Percentiles rank a stretch among this genome's conserved stretches.
Evolutionary conservation across 257 asterid genomes (phyloP).

Genomic region (Capsicum rhomboideum): DNA sequence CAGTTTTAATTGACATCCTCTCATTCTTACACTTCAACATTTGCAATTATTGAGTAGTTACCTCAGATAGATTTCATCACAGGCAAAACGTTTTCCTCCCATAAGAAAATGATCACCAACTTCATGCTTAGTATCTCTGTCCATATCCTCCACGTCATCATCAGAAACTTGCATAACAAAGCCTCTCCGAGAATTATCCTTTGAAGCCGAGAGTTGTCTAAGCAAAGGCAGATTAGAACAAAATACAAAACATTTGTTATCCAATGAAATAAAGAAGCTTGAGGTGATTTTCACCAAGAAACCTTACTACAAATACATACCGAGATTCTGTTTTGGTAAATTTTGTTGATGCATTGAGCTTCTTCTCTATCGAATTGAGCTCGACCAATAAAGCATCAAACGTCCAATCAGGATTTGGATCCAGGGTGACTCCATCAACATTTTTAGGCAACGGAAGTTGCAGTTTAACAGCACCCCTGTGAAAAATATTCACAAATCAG

Average conservation of each 20-base stretch:
- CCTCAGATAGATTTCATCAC: constrained; percentile 56
- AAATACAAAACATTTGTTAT: not conserved
- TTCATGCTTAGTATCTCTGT: constrained; percentile 5
- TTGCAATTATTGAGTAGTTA: constrained; percentile 11
- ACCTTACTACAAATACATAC: constrained; percentile 17
- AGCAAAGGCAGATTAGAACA: not conserved
- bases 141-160: constrained; percentile 23
- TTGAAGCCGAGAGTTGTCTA: constrained; percentile 39
- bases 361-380: constrained; percentile 46
- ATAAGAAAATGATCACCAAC: constrained; percentile 12
- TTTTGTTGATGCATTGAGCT: constrained; percentile 18
- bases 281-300: not conserved
- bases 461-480: constrained; percentile 49
- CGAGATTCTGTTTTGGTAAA: constrained; percentile 37
- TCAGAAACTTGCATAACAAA: constrained; percentile 49
- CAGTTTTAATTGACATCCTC: not conserved
- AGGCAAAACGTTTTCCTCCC: constrained; percentile 44
- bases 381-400: constrained; percentile 55
- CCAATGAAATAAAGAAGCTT: not conserved
- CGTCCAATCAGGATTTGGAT: constrained; percentile 87
- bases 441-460: constrained; percentile 33
- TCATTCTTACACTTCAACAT: not conserved
- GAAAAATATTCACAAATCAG: constrained; percentile 1
- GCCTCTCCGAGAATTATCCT: constrained; percentile 21
- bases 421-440: constrained; percentile 49